Percentiles rank a stretch among this genome's conserved stretches.
Evolutionary conservation across 345 rosid genomes (phyloP).

Genomic region (Lumnitzera racemosa): DNA sequence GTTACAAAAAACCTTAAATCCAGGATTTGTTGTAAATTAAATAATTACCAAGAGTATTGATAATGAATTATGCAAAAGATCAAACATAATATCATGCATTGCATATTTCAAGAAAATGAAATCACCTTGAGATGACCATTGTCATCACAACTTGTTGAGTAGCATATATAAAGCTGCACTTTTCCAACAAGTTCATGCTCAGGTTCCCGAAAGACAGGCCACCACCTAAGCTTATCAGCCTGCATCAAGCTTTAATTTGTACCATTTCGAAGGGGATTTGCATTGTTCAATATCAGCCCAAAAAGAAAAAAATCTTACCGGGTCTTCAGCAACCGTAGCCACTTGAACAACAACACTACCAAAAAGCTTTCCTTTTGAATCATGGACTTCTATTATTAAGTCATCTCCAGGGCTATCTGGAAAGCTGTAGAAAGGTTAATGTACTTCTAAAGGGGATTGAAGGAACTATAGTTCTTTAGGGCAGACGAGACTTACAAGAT

Average conservation of each 20-base stretch:
- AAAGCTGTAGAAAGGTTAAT: slow-evolving; percentile 56
- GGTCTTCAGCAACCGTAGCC: slow-evolving; percentile 22
- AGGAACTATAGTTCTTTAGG: slow-evolving; percentile 10
- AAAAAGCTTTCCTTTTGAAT: slow-evolving; percentile 69
- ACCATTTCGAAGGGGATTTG: too few relatives aligned
- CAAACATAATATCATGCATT: too few relatives aligned
- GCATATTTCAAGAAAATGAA: background rate
- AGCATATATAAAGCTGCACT: slow-evolving; percentile 71
- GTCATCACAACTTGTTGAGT: slow-evolving; percentile 81
- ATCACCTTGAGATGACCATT: slow-evolving; percentile 70
- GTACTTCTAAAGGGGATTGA: slow-evolving; percentile 9
- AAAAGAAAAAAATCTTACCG: too few relatives aligned
- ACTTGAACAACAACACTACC: slow-evolving; percentile 93
- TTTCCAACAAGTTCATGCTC: slow-evolving; percentile 87
- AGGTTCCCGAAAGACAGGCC: slow-evolving; percentile 87
- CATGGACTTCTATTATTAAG: slow-evolving; percentile 79
- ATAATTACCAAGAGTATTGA: too few relatives aligned
- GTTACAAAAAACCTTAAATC: too few relatives aligned
- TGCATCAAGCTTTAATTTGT: slow-evolving; percentile 35
- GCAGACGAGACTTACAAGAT: slow-evolving; percentile 58
- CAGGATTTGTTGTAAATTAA: too few relatives aligned
- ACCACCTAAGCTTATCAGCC: slow-evolving; percentile 91
- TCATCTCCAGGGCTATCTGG: slow-evolving; percentile 96
- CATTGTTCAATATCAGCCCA: too few relatives aligned
- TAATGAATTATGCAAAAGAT: too few relatives aligned